A percentile compares a stretch with the other conserved stretches of the same genome.
These are phyloP conservation scores for Leishmania amazonensis DNA, from an alignment of 208 protist genomes.

Conservation along the genomic window DNA sequence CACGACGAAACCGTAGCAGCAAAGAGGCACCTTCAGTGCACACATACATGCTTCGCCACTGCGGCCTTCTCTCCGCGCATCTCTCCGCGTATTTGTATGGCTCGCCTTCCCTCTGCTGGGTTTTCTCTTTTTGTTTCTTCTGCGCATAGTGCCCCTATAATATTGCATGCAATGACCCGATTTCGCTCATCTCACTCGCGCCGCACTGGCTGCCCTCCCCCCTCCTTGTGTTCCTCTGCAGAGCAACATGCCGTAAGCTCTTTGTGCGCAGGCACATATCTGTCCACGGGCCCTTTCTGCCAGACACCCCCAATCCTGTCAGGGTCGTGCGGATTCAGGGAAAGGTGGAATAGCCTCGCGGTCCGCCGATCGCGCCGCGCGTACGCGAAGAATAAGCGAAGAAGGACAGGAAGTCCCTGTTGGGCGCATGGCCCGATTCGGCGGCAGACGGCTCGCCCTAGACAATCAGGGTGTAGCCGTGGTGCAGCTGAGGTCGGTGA, in stretches of 20 bases:
- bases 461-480: neutral
- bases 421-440: neutral
- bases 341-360: too few species aligned
- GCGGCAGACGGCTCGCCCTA: neutral
- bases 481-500: neutral
- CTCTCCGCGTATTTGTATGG: neutral
- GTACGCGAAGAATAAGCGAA: too few species aligned
- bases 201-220: too few species aligned
- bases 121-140: neutral
- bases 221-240: neutral
- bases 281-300: too few species aligned
- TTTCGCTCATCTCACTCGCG: neutral
- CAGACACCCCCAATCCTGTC: neutral
- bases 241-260: neutral
- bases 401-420: neutral
- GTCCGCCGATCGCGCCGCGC: neutral
- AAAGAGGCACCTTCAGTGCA: neutral
- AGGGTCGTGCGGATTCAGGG: neutral
- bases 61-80: neutral
- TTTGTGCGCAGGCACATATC: neutral
- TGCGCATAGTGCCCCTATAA: neutral
- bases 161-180: neutral
- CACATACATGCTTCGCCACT: neutral
- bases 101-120: neutral
- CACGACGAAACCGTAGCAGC: neutral